Base-by-base conservation (phyloP, 352 stramenopile genomes). In the Globisporangium cylindrosporum region DNA sequence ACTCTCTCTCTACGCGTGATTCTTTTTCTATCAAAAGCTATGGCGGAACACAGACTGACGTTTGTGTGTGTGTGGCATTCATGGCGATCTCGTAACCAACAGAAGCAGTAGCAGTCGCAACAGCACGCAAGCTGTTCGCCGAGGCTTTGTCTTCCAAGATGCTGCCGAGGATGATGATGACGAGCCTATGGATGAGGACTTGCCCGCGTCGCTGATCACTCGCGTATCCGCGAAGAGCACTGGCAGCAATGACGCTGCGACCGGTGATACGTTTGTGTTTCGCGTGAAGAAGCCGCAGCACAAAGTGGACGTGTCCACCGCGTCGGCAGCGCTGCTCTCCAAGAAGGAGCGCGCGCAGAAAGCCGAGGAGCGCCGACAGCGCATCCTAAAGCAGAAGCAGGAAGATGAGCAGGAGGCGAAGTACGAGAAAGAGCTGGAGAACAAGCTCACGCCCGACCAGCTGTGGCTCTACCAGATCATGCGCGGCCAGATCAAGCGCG, bases 391-490 rank as follows among this genome's bases (percentile, higher is more conserved):
- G 48, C 59, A 70, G 65, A 29, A 61, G 36, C 65, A 43, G 22
- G 84, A 90, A 22, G 73, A 76, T 38, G 67, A 77, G 54, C 61
- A 76, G 5, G 69, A 74, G 20, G 65, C 65, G 15, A 38, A 66
- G 38, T 64, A 67, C n/a, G 51, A 59, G 1, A 51, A 43, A 20
- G 43, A 74, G 46, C 66, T 74, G 2, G 32, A 72, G 51, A 18
- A 68, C 57, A 67, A 68, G 60, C 72, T 90, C 67, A 80, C 66
- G 14, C 43, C 66, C 15, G 84, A 92, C 63, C 84, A 92, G 64
- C 62, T 84, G 56, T 74, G 69, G 62, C 73, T 92, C 38, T 91
- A 86, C 70, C 77, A 82, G 49, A 82, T 86, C 51, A 74, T 91
- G 59, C 79, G 80, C 57, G 73, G 73, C 24, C 81, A 90, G 34